Evolutionary conservation across 179 eudicot species (phyloP), one percentile per base, ranked within the genome.

Genomic region (Beta lomatogona): DNA sequence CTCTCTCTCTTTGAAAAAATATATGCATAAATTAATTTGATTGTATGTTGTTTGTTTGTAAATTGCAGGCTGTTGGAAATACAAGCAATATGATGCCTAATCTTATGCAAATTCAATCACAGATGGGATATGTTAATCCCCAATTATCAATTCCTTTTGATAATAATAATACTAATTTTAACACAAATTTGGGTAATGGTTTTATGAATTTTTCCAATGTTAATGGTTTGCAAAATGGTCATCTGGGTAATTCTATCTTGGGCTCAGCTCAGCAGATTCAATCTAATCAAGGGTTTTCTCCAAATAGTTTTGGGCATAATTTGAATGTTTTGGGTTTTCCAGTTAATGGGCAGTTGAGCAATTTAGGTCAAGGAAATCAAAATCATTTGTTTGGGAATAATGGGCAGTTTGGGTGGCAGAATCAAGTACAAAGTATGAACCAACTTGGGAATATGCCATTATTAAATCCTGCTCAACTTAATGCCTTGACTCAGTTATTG

Each of bases 341-440:
- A 3, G 19, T 10, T 44, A 82, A 80, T 78, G 86, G 87, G 45
- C 71, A 78, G 36, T 74, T 83, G 58, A 77, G 86, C 12, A 82
- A 77, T 82, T 11, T 82, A 77, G 68, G 55, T 79, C 87, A 71
- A 52, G 77, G 61, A 18, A 78, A 73, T 57, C 78, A n/a, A 4
- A 86, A 71, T 50, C 92, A 87, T 71, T 69, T 82, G 31, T 83
- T 89, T 73, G 84, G 85, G 54, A 69, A 81, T 21, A 84, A 85
- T 82, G 91, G 90, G 73, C 91, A 89, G 61, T 80, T 87, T 75
- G 83, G 84, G 82, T 86, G 83, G 87, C 91, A 82, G 80, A 85
- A 83, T 71, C 88, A 86, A 45, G 76, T 88, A 82, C 94, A 87
- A 77, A 82, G 80, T 71, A 77, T 89, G 78, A 88, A 84, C 83